Percentiles rank a stretch among this genome's conserved stretches.
These are phyloP conservation scores for Drosera capensis DNA, from an alignment of 148 eudicot species.

Conservation along the genomic window DNA sequence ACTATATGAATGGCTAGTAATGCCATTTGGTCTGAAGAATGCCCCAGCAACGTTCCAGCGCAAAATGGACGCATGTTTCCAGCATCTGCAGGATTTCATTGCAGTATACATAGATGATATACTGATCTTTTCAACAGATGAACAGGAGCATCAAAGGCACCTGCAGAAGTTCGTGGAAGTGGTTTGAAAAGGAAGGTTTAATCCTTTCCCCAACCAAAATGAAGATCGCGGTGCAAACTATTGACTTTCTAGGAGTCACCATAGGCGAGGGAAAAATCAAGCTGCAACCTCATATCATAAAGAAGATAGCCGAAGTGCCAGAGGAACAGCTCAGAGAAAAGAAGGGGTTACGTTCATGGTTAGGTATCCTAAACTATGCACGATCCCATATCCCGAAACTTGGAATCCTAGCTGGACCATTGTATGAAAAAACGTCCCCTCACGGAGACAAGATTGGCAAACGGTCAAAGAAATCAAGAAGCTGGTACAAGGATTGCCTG, in stretches of 20 bases:
- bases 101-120: constrained; percentile 4
- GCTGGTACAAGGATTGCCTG: no score
- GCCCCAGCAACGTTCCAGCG: neutral
- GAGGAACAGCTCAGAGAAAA: no score
- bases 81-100: no score
- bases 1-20: neutral
- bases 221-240: neutral
- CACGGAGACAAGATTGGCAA: no score
- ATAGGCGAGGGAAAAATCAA: neutral
- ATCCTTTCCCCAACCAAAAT: neutral
- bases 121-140: neutral
- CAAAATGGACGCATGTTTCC: constrained; percentile 3
- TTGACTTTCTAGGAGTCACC: constrained; percentile 2
- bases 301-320: neutral
- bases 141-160: neutral
- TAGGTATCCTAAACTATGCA: no score
- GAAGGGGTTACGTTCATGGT: no score
- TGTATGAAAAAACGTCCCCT: no score
- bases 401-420: no score
- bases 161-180: no score
- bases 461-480: no score
- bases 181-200: neutral
- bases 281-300: constrained; percentile 5
- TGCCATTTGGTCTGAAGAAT: constrained; percentile 1
- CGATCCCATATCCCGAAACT: no score